Evolutionary conservation across 2,329 filamentous ascomycete species (phyloP).

Genomic region (Penicillium capsulatum): DNA sequence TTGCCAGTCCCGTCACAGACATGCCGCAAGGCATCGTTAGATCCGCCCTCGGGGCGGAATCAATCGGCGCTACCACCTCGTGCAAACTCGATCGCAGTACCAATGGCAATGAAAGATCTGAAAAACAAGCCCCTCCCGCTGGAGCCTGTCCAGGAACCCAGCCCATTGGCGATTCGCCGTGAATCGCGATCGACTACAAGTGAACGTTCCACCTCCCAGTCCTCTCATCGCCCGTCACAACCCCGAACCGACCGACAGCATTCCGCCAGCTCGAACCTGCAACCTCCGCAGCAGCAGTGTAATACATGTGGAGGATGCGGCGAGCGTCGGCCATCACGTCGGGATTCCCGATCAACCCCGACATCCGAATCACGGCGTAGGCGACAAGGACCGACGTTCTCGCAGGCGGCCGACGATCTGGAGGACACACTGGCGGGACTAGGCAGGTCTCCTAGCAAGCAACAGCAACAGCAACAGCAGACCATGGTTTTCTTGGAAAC

Average conservation of each 20-base stretch:
- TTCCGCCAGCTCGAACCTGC: not conserved
- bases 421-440: conserved; percentile 14
- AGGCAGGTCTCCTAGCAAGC: not conserved
- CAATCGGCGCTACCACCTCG: too few species aligned
- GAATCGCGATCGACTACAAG: conserved; percentile 2
- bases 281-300: not conserved
- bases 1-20: too few species aligned
- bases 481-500: conserved; percentile 21
- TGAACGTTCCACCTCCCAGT: not conserved
- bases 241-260: conserved; percentile 2
- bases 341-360: too few species aligned
- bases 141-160: conserved; percentile 25
- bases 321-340: not conserved
- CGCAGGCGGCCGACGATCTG: conserved; percentile 36
- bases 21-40: too few species aligned
- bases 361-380: conserved; percentile 6
- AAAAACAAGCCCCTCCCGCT: conserved; percentile 42
- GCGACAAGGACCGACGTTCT: conserved; percentile 23
- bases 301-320: conserved; percentile 4
- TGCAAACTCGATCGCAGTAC: conserved; percentile 11
- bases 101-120: conserved; percentile 25
- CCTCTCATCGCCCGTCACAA: not conserved
- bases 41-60: too few species aligned
- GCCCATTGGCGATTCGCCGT: conserved; percentile 24
- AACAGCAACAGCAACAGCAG: conserved; percentile 5